Percentiles rank a stretch among this genome's conserved stretches.
Conservation (phyloP, 768 basidiomycete genomes). For the Russula foetens region DNA sequence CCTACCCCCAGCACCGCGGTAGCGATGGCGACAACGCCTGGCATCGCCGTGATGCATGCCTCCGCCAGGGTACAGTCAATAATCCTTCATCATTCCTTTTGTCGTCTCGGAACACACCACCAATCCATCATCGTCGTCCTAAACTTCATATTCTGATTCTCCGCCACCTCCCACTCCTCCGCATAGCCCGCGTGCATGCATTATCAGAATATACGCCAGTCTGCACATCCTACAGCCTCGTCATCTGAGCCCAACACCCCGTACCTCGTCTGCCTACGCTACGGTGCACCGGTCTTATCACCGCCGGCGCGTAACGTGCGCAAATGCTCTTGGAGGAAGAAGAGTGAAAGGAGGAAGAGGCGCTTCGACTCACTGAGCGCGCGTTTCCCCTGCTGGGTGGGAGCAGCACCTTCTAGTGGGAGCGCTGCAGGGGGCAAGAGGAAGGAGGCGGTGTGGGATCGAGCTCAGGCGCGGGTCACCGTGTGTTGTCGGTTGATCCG, state of each 20-base stretch:
- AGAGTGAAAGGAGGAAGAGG: neutral
- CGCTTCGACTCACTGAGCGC: neutral
- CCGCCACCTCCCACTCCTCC: too few species aligned
- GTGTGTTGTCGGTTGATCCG: constrained; percentile 7
- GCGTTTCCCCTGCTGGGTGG: constrained; percentile 10
- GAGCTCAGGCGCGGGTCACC: neutral
- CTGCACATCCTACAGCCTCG: constrained; percentile 16
- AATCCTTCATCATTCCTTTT: neutral
- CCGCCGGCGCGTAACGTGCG: neutral
- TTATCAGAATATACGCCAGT: constrained; percentile 16
- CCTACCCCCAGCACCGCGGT: constrained; percentile 14
- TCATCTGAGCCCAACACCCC: constrained; percentile 15
- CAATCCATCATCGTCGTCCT: neutral
- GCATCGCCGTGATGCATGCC: neutral
- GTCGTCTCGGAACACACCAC: neutral
- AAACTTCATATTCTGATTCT: too few species aligned
- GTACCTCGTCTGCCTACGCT: constrained; percentile 12
- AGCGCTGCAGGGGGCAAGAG: too few species aligned
- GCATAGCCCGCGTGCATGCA: constrained; percentile 12
- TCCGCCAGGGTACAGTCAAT: constrained; percentile 21
- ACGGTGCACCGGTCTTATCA: constrained; percentile 1
- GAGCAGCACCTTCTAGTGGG: too few species aligned
- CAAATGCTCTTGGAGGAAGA: constrained; percentile 7
- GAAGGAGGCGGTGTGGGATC: neutral
- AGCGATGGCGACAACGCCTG: too few species aligned